These are phyloP conservation scores for Prosopis cineraria DNA, from an alignment of 306 rosid species.

Conservation along the genomic window DNA sequence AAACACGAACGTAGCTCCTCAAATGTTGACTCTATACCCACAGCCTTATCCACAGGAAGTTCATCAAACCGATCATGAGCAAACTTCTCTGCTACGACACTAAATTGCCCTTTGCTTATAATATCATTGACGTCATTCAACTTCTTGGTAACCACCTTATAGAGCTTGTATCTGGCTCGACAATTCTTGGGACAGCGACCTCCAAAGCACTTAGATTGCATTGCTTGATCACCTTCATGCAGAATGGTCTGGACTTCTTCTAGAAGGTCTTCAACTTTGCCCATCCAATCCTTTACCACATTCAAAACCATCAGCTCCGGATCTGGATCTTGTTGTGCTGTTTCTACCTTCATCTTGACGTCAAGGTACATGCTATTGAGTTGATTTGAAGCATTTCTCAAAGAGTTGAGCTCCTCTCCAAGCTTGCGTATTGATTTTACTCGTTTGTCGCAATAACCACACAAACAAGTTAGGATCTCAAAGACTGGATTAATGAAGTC, in stretches of 20 bases:
- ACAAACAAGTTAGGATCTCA: background rate
- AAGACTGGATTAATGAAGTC: background rate
- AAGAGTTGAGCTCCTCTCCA: background rate
- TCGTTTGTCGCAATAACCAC: background rate
- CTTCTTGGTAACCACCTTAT: background rate
- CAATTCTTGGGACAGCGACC: background rate
- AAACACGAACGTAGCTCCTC: no score
- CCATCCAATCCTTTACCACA: background rate
- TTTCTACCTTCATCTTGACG: no score
- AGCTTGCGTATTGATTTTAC: background rate
- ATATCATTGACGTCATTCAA: background rate
- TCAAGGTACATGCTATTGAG: background rate
- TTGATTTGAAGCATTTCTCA: background rate
- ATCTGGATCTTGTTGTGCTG: no score
- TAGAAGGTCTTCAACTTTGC: background rate
- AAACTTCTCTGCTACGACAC: background rate
- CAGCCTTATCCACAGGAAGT: background rate
- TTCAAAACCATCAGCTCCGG: background rate
- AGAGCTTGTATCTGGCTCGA: background rate
- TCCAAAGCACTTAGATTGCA: background rate
- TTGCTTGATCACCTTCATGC: background rate
- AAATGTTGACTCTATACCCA: no score
- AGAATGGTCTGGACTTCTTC: background rate
- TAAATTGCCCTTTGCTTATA: background rate
- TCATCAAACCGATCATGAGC: background rate